These are phyloP conservation scores for Podila clonocystis DNA, from an alignment of 192 early-diverging fungal genomes.

Conservation along the genomic window DNA sequence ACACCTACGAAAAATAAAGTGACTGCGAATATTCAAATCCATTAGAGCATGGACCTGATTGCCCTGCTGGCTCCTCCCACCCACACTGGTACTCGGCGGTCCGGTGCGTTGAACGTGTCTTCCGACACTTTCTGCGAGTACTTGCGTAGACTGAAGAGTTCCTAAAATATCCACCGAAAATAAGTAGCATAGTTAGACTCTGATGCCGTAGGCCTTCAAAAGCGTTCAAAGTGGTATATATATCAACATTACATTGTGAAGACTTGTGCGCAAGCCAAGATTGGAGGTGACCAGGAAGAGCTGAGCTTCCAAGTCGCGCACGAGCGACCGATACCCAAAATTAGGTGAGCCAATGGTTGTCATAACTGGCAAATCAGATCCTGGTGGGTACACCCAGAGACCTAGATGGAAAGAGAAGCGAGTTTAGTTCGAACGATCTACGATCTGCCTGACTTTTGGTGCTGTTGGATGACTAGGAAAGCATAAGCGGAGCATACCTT, in stretches of 20 bases:
- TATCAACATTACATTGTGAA: constrained; percentile 65
- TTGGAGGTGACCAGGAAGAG: constrained; percentile 79
- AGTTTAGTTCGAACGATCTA: background rate
- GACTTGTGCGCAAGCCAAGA: constrained; percentile 53
- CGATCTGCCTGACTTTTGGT: background rate
- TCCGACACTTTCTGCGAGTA: constrained; percentile 56
- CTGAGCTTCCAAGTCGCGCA: constrained; percentile 93
- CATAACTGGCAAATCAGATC: constrained; percentile 66
- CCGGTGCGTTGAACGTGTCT: constrained; percentile 58
- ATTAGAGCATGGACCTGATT: constrained; percentile 65
- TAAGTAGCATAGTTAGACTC: background rate
- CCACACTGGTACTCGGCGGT: constrained; percentile 62
- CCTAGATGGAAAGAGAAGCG: constrained; percentile 55
- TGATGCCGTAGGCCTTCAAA: background rate
- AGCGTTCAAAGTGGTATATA: no score
- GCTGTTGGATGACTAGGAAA: background rate
- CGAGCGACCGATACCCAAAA: constrained; percentile 90
- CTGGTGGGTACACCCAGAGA: constrained; percentile 75
- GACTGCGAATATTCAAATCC: background rate
- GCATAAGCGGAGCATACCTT: constrained; percentile 65
- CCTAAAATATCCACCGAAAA: constrained; percentile 42
- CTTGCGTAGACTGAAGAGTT: constrained; percentile 57
- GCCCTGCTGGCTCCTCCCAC: constrained; percentile 63
- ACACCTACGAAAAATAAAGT: background rate
- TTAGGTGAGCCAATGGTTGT: constrained; percentile 95